Evolutionary conservation across 2,329 filamentous ascomycete species (phyloP).

Genomic region (Botrytis byssoidea): DNA sequence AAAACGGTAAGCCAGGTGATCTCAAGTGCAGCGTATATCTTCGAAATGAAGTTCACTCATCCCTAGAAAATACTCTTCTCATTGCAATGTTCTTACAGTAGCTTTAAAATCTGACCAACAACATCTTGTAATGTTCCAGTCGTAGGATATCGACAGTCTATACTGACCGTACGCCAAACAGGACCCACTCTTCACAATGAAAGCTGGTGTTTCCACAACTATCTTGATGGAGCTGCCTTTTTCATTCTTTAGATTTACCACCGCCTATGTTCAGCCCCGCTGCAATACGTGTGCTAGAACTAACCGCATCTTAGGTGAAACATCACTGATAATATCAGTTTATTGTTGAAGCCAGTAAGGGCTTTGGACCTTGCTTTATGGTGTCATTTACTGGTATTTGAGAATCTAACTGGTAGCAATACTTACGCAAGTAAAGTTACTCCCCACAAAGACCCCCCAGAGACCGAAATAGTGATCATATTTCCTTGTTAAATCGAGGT

Average conservation of each 20-base stretch:
- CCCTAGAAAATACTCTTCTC: not conserved
- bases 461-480: not conserved
- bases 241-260: no score
- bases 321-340: no score
- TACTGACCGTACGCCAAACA: not conserved
- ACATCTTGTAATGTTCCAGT: not conserved
- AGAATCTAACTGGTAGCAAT: not conserved
- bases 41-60: not conserved
- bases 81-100: rapidly evolving
- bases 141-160: not conserved
- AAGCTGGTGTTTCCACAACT: no score
- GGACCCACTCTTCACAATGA: no score
- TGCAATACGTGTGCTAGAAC: no score
- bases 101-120: no score
- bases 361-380: not conserved
- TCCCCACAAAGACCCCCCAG: rapidly evolving
- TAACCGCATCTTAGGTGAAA: no score
- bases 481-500: not conserved
- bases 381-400: not conserved
- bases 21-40: not conserved
- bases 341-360: no score
- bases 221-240: no score
- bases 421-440: not conserved
- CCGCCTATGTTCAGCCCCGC: rapidly evolving
- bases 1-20: not conserved